Percentiles rank a stretch among this genome's conserved stretches.
Conservation (phyloP, 163 green algal genomes). For the Chlorella variabilis region DNA sequence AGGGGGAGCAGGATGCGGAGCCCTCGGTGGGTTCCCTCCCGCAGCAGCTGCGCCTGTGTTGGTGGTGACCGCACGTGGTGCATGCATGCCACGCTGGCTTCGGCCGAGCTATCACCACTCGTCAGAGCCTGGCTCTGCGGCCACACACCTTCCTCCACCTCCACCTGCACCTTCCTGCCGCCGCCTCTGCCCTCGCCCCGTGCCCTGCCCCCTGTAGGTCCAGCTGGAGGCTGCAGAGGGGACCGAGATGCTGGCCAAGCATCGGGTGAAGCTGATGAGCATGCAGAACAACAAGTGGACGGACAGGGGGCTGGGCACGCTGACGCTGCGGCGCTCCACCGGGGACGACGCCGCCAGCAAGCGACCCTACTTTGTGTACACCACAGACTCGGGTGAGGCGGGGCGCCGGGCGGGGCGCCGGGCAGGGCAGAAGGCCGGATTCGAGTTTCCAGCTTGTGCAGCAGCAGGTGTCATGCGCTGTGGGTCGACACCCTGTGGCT, state of each 20-base stretch:
- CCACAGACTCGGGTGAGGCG: conserved; percentile 41
- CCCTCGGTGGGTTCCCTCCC: conserved; percentile 10
- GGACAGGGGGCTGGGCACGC: conserved; percentile 45
- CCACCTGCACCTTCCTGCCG: background rate
- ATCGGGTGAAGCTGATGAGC: conserved; percentile 41
- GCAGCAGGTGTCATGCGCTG: background rate
- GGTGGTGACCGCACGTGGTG: too few relatives aligned
- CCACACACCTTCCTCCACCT: background rate
- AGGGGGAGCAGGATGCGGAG: conserved; percentile 31
- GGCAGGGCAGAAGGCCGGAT: too few relatives aligned
- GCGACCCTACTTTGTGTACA: conserved; percentile 54
- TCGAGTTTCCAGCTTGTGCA: background rate
- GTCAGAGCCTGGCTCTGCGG: too few relatives aligned
- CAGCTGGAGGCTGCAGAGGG: conserved; percentile 34
- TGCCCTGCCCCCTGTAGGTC: conserved; percentile 5
- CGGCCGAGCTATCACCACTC: too few relatives aligned
- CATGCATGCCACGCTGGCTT: too few relatives aligned
- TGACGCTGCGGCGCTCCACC: conserved; percentile 50
- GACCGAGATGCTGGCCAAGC: conserved; percentile 44
- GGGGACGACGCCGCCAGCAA: conserved; percentile 1
- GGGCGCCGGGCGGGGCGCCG: background rate
- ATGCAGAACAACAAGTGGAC: conserved; percentile 46
- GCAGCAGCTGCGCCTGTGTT: background rate
- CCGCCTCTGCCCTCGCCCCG: background rate
- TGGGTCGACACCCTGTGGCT: too few relatives aligned